Evolutionary conservation across 768 basidiomycete genomes (phyloP).

Genomic region (Mycena sanguinolenta): DNA sequence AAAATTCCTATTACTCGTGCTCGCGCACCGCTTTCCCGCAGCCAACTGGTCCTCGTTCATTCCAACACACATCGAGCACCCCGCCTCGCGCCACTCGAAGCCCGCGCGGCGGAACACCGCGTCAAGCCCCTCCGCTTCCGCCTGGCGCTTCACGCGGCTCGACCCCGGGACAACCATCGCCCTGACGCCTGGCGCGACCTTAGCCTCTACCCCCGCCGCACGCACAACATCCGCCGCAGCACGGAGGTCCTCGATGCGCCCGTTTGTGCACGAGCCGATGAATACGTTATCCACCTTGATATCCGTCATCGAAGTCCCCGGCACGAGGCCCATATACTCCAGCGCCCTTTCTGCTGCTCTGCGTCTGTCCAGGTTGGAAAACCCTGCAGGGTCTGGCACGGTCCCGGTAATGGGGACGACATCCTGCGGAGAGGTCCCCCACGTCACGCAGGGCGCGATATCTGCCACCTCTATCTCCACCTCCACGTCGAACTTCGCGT

Average conservation of each 20-base stretch:
- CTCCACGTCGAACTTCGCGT: slow-evolving; percentile 86
- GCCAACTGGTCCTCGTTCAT: slow-evolving; percentile 94
- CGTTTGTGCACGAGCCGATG: slow-evolving; percentile 95
- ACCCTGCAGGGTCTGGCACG: slow-evolving; percentile 81
- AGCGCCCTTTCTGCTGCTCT: slow-evolving; percentile 80
- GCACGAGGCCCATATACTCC: slow-evolving; percentile 86
- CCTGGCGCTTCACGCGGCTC: slow-evolving; percentile 88
- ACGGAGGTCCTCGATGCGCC: slow-evolving; percentile 92
- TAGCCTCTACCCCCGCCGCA: slow-evolving; percentile 78
- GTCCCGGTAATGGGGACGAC: slow-evolving; percentile 84
- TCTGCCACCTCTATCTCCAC: slow-evolving; percentile 84
- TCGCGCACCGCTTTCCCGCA: slow-evolving; percentile 89
- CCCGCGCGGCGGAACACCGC: slow-evolving; percentile 89
- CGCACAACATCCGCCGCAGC: slow-evolving; percentile 86
- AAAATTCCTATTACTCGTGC: slow-evolving; percentile 93
- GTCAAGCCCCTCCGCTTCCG: slow-evolving; percentile 90
- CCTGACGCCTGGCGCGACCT: slow-evolving; percentile 79
- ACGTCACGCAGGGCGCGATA: slow-evolving; percentile 90
- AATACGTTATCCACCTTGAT: slow-evolving; percentile 94
- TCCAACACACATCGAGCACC: slow-evolving; percentile 95
- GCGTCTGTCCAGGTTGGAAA: slow-evolving; percentile 73
- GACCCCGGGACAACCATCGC: slow-evolving; percentile 97
- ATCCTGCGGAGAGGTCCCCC: slow-evolving; percentile 95
- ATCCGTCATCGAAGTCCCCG: slow-evolving; percentile 81
- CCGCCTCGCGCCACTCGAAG: slow-evolving; percentile 95